A percentile compares a stretch with the other conserved stretches of the same genome.
These are phyloP conservation scores for Triticum urartu DNA, from an alignment of 176 grass and related monocot genomes.

Conservation along the genomic window DNA sequence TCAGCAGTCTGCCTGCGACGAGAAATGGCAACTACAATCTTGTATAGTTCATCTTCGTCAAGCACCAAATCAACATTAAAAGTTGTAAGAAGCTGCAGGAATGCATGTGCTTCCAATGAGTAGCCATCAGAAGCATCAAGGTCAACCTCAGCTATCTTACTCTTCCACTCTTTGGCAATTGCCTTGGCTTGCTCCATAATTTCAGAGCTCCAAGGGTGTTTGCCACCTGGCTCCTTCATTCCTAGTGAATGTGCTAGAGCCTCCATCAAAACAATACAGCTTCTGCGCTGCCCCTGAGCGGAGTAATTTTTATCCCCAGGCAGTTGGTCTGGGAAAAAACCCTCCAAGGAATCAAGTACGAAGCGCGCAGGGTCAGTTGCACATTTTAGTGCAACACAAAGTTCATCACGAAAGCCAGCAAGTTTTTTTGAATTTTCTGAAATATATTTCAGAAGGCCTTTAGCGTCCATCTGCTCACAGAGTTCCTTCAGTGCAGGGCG, in stretches of 20 bases:
- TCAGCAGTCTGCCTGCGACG: constrained; percentile 70
- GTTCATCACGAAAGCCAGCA: constrained; percentile 62
- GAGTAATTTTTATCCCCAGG: constrained; percentile 50
- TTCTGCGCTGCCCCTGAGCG: constrained; percentile 65
- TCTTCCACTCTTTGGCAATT: constrained; percentile 82
- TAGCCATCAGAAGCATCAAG: constrained; percentile 79
- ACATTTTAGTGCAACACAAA: constrained; percentile 75
- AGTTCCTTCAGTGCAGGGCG: constrained; percentile 69
- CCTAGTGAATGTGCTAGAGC: constrained; percentile 53
- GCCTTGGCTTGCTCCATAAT: constrained; percentile 78
- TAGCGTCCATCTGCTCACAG: constrained; percentile 83
- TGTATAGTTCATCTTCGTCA: constrained; percentile 89
- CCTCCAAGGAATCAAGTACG: constrained; percentile 82
- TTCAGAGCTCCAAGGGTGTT: constrained; percentile 77
- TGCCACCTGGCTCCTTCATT: constrained; percentile 47
- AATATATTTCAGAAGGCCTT: constrained; percentile 79
- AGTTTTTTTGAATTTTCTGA: constrained; percentile 72
- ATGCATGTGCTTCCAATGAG: constrained; percentile 89
- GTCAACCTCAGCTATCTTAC: constrained; percentile 69
- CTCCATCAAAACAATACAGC: constrained; percentile 89
- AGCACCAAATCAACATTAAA: constrained; percentile 75
- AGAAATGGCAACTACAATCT: constrained; percentile 87
- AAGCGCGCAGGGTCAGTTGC: constrained; percentile 73
- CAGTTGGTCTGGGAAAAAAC: constrained; percentile 63
- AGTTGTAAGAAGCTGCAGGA: constrained; percentile 78